Evolutionary conservation across 192 early-diverging fungal genomes (phyloP).

Genomic region (Backusella circina): DNA sequence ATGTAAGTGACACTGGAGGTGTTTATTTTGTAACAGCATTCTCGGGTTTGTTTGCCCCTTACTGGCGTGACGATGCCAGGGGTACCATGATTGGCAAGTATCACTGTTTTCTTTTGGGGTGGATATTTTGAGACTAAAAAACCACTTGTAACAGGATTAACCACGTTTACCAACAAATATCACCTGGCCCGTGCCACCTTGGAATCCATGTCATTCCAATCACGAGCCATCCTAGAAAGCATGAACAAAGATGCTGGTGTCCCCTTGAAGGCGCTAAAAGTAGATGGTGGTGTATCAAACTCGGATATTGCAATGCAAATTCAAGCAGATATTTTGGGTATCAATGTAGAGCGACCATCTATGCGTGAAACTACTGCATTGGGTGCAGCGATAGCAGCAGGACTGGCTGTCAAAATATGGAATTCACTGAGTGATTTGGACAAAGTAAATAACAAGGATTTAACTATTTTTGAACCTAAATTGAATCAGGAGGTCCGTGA

Average conservation of each 20-base stretch:
- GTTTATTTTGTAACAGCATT: conserved; percentile 97
- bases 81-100: conserved; percentile 73
- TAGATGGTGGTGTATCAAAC: conserved; percentile 89
- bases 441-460: conserved; percentile 49
- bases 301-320: conserved; percentile 89
- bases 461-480: conserved; percentile 38
- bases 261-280: conserved; percentile 69
- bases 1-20: conserved; percentile 71
- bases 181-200: conserved; percentile 88
- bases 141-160: conserved; percentile 42
- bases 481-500: conserved; percentile 50
- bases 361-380: conserved; percentile 93
- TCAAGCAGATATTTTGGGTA: conserved; percentile 78
- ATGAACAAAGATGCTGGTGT: conserved; percentile 76
- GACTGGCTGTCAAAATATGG: conserved; percentile 50
- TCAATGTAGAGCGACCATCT: conserved; percentile 73
- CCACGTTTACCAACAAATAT: conserved; percentile 83
- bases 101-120: not conserved
- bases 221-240: conserved; percentile 79
- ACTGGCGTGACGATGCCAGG: conserved; percentile 92
- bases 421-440: conserved; percentile 46
- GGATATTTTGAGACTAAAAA: too few relatives aligned
- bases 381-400: conserved; percentile 90
- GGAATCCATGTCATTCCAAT: conserved; percentile 88
- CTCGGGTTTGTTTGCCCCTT: conserved; percentile 90